Conservation (phyloP, 441 rosid species). For the Macaranga tanarius region DNA sequence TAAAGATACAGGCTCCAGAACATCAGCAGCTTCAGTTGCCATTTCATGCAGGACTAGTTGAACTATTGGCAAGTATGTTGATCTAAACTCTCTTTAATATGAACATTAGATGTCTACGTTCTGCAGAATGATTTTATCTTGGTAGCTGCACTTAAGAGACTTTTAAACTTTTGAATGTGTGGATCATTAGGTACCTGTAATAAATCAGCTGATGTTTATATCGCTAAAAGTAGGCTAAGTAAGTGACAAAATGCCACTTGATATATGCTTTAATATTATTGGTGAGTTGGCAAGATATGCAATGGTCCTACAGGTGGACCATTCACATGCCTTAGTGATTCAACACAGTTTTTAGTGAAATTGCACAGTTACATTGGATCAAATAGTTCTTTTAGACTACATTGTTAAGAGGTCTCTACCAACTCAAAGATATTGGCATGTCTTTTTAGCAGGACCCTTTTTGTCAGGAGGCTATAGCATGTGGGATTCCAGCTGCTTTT, state of each 20-base stretch:
- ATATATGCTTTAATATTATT: constrained; percentile 26
- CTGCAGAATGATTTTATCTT: constrained; percentile 19
- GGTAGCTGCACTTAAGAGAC: constrained; percentile 12
- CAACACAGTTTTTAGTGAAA: constrained; percentile 14
- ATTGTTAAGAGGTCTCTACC: constrained; percentile 22
- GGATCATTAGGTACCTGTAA: constrained; percentile 35
- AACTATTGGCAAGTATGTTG: constrained; percentile 10
- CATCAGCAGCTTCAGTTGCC: constrained; percentile 57
- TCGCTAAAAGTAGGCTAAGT: constrained; percentile 33
- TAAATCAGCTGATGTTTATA: constrained; percentile 30
- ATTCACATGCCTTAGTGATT: constrained; percentile 34
- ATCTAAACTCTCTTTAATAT: constrained; percentile 23
- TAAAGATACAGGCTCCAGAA: constrained; percentile 37
- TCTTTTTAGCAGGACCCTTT: constrained; percentile 27
- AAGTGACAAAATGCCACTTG: constrained; percentile 55
- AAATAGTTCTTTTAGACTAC: constrained; percentile 11
- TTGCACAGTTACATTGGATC: constrained; percentile 14
- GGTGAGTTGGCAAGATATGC: constrained; percentile 50
- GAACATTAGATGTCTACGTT: background rate
- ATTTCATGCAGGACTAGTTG: constrained; percentile 38
- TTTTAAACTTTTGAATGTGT: constrained; percentile 24
- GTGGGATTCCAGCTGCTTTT: constrained; percentile 27
- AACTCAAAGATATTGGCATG: constrained; percentile 25
- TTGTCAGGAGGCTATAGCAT: constrained; percentile 29
- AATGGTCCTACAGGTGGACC: constrained; percentile 43